Evolutionary conservation across 202 grass and related monocot genomes (phyloP).

Genomic region (Cymbopogon flexuosus): DNA sequence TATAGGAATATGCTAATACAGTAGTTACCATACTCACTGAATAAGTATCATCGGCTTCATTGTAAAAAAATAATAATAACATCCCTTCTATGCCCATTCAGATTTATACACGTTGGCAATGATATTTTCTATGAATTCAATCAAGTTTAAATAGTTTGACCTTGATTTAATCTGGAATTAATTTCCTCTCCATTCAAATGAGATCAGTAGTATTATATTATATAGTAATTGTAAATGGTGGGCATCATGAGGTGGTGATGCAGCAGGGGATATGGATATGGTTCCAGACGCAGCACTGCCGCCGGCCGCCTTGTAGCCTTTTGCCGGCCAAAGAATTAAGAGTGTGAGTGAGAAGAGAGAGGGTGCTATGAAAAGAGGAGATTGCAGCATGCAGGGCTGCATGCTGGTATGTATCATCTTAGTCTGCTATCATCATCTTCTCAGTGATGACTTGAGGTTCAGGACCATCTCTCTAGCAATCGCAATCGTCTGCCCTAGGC

Average conservation of each 20-base stretch:
- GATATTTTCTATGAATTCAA: neutral
- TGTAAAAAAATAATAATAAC: too few species aligned
- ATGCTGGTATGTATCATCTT: neutral
- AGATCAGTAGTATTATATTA: neutral
- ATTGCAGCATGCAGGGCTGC: neutral
- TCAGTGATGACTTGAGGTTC: neutral
- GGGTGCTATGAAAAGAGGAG: neutral
- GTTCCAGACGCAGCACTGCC: neutral
- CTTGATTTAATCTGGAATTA: neutral
- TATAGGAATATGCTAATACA: neutral
- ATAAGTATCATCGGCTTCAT: neutral
- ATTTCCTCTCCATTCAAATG: neutral
- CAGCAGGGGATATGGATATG: neutral
- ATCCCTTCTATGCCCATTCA: neutral
- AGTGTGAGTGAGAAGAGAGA: neutral
- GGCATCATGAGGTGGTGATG: constrained; percentile 8
- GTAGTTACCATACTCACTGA: neutral
- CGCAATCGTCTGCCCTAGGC: neutral
- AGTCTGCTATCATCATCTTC: neutral
- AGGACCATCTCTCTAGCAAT: neutral
- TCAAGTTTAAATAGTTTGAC: neutral
- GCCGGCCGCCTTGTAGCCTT: neutral
- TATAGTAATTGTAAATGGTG: neutral
- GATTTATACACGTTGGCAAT: neutral
- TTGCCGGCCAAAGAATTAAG: constrained; percentile 1